These are phyloP conservation scores for Geotrichum cucujoidarum DNA, from an alignment of 1,139 yeast species.

Conservation along the genomic window DNA sequence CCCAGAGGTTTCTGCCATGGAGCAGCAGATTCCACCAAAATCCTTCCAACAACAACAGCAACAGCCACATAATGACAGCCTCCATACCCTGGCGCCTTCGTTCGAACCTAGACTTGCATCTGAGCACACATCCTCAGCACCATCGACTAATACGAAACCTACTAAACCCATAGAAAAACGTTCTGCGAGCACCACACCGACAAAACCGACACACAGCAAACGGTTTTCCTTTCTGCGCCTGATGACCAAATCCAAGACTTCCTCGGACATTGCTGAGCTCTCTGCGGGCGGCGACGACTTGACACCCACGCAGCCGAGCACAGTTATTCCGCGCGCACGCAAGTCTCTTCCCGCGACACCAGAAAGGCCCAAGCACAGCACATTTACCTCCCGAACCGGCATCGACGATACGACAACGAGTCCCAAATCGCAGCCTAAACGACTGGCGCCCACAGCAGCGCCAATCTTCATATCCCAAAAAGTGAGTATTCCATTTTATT, in stretches of 20 bases:
- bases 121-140: too few species aligned
- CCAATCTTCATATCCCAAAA: background rate
- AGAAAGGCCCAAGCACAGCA: too few species aligned
- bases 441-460: background rate
- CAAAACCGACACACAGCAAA: background rate
- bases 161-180: too few species aligned
- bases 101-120: too few species aligned
- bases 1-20: background rate
- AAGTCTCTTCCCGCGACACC: too few species aligned
- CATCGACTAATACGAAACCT: too few species aligned
- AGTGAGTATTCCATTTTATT: too few species aligned
- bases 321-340: background rate
- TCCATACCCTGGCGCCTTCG: too few species aligned
- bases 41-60: too few species aligned
- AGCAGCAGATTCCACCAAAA: background rate
- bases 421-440: background rate
- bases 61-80: too few species aligned
- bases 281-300: background rate
- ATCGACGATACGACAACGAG: background rate
- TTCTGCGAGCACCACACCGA: too few species aligned
- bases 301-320: background rate
- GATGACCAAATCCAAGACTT: background rate
- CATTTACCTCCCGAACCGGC: background rate
- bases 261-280: background rate
- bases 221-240: conserved; percentile 5